Percentiles rank a stretch among this genome's conserved stretches.
Evolutionary conservation across 78 protist species (phyloP).

Genomic region (Dictyostelium firmibasis): DNA sequence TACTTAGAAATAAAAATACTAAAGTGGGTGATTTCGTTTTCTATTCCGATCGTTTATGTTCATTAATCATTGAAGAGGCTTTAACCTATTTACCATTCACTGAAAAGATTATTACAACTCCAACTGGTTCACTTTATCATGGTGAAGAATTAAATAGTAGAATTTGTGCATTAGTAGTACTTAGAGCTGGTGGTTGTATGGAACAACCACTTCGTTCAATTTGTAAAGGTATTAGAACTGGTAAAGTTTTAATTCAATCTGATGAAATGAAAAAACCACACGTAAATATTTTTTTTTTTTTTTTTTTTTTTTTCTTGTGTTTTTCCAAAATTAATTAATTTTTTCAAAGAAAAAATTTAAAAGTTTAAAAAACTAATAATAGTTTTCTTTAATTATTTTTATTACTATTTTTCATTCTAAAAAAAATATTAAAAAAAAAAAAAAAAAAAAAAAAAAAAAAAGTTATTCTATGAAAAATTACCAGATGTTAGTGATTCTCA

Average conservation of each 20-base stretch:
- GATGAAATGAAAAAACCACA: constrained; percentile 83
- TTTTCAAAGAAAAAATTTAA: not conserved
- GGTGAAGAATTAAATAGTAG: constrained; percentile 21
- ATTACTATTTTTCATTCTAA: not conserved
- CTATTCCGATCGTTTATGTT: constrained; percentile 86
- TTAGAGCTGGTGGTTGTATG: constrained; percentile 91
- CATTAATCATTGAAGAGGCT: constrained; percentile 85
- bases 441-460: not conserved
- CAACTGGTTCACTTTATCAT: constrained; percentile 53
- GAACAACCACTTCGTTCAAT: constrained; percentile 84
- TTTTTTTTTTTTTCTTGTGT: not conserved
- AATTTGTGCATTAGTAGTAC: constrained; percentile 83
- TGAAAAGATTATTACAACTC: constrained; percentile 72
- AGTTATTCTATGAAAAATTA: constrained; percentile 79
- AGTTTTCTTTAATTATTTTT: not conserved
- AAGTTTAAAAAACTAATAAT: not conserved
- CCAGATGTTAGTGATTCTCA: constrained; percentile 55
- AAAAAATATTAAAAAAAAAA: not conserved
- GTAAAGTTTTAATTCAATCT: constrained; percentile 90
- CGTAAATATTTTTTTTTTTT: not conserved
- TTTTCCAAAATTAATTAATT: no score
- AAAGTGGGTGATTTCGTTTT: constrained; percentile 65
- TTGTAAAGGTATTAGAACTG: constrained; percentile 87
- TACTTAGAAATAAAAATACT: constrained; percentile 61
- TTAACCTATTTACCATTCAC: constrained; percentile 73